phyloP scores from a whole-genome alignment of 108 stramenopile genomes.

The Cylindrotheca closterium region DNA sequence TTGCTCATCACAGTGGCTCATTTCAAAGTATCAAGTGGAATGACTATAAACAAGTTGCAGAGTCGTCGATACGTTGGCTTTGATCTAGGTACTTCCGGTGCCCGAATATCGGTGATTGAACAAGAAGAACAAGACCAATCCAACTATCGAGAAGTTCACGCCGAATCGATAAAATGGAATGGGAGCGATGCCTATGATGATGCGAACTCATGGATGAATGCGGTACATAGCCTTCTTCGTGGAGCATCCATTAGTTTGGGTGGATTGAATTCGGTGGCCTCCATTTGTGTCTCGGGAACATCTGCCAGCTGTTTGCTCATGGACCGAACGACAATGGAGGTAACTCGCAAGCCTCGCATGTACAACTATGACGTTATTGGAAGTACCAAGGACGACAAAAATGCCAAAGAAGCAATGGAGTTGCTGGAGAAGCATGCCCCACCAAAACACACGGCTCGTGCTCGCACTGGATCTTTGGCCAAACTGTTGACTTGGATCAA shows the following conservation, averaged over 20 bases:
- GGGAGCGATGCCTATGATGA: slow-evolving; percentile 50
- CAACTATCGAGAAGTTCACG: slow-evolving; percentile 54
- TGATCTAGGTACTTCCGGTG: slow-evolving; percentile 77
- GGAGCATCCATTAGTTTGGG: slow-evolving; percentile 29
- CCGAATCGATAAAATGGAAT: slow-evolving; percentile 61
- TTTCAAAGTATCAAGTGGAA: no score
- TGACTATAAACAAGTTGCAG: background rate
- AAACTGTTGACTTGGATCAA: slow-evolving; percentile 88
- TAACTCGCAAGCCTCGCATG: slow-evolving; percentile 61
- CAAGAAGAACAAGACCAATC: slow-evolving; percentile 1
- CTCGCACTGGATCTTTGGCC: slow-evolving; percentile 83
- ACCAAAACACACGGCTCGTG: slow-evolving; percentile 71
- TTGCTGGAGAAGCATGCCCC: slow-evolving; percentile 75
- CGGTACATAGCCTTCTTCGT: slow-evolving; percentile 51
- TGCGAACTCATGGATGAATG: slow-evolving; percentile 62
- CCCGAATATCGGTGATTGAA: slow-evolving; percentile 75
- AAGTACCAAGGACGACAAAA: background rate
- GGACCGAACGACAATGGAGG: slow-evolving; percentile 34
- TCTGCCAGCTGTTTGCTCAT: slow-evolving; percentile 77
- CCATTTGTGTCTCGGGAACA: slow-evolving; percentile 84
- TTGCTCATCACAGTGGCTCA: background rate
- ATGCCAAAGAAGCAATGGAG: slow-evolving; percentile 43
- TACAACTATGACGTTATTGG: slow-evolving; percentile 63
- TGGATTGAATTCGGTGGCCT: slow-evolving; percentile 37
- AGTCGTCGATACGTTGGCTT: slow-evolving; percentile 34